Conservation (phyloP, 768 basidiomycete species). For the Ephemerocybe angulata region DNA sequence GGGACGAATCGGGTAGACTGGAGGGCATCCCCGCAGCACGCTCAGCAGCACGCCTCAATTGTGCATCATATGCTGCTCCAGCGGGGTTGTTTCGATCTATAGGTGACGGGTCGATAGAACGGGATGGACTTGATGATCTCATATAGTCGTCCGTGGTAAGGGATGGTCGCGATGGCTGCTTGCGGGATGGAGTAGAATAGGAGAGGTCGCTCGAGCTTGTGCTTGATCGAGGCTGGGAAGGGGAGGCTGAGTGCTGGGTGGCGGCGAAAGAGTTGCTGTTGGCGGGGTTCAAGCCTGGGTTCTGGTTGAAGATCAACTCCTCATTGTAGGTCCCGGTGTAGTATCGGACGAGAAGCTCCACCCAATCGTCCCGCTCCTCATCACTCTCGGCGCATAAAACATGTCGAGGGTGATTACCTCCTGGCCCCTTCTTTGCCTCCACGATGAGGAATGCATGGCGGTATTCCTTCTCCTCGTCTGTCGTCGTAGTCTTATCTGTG, state of each 20-base stretch:
- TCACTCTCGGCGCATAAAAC: slow-evolving; percentile 98
- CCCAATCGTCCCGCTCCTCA: slow-evolving; percentile 89
- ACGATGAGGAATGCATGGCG: slow-evolving; percentile 97
- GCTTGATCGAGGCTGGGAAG: slow-evolving; percentile 55
- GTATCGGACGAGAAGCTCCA: slow-evolving; percentile 87
- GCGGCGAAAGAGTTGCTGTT: slow-evolving; percentile 24
- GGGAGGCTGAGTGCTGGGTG: slow-evolving; percentile 21
- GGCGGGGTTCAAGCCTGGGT: slow-evolving; percentile 27
- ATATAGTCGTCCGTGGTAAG: slow-evolving; percentile 33
- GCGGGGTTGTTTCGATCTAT: slow-evolving; percentile 35
- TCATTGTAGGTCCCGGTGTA: slow-evolving; percentile 80
- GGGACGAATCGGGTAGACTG: slow-evolving; percentile 51
- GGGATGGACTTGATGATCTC: slow-evolving; percentile 52
- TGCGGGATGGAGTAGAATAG: slow-evolving; percentile 26
- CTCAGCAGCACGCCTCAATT: slow-evolving; percentile 35
- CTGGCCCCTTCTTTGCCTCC: slow-evolving; percentile 73
- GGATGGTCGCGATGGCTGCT: slow-evolving; percentile 36
- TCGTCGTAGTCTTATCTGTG: slow-evolving; percentile 44
- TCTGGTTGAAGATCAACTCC: slow-evolving; percentile 46
- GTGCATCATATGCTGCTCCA: slow-evolving; percentile 30
- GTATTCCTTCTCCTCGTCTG: slow-evolving; percentile 89
- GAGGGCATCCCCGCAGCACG: slow-evolving; percentile 44
- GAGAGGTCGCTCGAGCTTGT: slow-evolving; percentile 39
- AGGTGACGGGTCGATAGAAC: slow-evolving; percentile 47
- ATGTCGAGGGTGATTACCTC: slow-evolving; percentile 72